Evolutionary conservation across 371 early-diverging fungal genomes (phyloP).

Genomic region (Mortierella sp.): DNA sequence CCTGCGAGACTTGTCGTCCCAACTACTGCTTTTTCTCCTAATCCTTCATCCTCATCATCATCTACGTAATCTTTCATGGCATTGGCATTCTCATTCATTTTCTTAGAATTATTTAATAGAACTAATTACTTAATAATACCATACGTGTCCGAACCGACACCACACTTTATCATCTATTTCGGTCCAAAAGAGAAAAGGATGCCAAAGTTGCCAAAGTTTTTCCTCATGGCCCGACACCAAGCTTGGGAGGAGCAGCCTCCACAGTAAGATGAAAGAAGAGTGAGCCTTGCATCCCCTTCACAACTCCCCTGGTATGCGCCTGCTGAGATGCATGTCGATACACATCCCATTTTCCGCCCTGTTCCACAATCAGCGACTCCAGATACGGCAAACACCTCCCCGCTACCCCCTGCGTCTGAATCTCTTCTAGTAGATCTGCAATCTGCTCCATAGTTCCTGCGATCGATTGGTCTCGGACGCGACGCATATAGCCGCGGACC

Average conservation of each 20-base stretch:
- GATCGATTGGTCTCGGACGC: neutral
- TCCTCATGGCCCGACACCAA: neutral
- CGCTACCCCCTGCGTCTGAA: neutral
- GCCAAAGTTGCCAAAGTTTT: too few relatives aligned
- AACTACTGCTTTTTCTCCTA: neutral
- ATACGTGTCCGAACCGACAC: too few relatives aligned
- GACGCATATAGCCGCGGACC: neutral
- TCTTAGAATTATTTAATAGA: too few relatives aligned
- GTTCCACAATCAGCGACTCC: neutral
- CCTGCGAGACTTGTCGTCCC: neutral
- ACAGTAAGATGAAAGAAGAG: neutral
- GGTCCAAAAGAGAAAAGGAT: too few relatives aligned
- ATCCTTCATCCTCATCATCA: neutral
- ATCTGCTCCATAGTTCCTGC: neutral
- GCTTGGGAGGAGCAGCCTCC: neutral
- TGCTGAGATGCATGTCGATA: neutral
- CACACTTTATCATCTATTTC: too few relatives aligned
- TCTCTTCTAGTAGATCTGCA: neutral
- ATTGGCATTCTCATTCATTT: too few relatives aligned
- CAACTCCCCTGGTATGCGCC: neutral
- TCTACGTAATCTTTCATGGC: too few relatives aligned
- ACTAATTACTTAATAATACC: too few relatives aligned
- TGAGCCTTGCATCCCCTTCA: neutral
- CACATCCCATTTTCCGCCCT: neutral
- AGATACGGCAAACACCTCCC: neutral